Evolutionary conservation across 495 filamentous ascomycete species (phyloP).

Genomic region (Thozetella sp.): DNA sequence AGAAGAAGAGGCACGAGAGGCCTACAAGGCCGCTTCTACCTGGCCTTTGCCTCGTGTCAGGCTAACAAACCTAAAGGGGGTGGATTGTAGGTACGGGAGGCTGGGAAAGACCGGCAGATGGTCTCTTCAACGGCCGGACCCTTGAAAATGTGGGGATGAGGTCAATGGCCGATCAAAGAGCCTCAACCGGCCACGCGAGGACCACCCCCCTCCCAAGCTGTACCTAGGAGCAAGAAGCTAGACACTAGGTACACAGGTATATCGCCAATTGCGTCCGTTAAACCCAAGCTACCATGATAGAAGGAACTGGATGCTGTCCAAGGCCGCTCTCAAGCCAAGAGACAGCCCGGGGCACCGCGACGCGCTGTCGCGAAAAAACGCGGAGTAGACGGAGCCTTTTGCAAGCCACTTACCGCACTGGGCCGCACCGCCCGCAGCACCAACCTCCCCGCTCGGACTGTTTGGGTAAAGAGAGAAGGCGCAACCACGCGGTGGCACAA

Average conservation of each 20-base stretch:
- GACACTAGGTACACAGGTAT: no score
- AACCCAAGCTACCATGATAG: no score
- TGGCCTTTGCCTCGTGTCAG: no score
- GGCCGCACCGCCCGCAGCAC: background rate
- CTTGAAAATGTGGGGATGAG: slow-evolving; percentile 4
- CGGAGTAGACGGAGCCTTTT: background rate
- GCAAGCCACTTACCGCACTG: background rate
- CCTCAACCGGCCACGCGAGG: slow-evolving; percentile 10
- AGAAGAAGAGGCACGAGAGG: no score
- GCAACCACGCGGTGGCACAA: background rate
- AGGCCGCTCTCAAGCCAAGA: no score
- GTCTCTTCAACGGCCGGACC: background rate
- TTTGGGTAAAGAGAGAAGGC: slow-evolving; percentile 10
- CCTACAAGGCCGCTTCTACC: no score
- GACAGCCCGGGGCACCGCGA: no score
- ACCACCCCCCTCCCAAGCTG: background rate
- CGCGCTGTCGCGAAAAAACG: slow-evolving; percentile 26
- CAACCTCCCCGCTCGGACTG: slow-evolving; percentile 9
- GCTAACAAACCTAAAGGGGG: no score
- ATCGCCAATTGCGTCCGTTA: no score
- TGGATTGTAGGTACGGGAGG: no score
- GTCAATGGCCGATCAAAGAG: slow-evolving; percentile 9
- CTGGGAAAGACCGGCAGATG: background rate
- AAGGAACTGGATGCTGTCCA: no score
- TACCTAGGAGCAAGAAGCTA: no score